Evolutionary conservation across 2,329 filamentous ascomycete genomes (phyloP).

Genomic region (Nannizzia gypsea): DNA sequence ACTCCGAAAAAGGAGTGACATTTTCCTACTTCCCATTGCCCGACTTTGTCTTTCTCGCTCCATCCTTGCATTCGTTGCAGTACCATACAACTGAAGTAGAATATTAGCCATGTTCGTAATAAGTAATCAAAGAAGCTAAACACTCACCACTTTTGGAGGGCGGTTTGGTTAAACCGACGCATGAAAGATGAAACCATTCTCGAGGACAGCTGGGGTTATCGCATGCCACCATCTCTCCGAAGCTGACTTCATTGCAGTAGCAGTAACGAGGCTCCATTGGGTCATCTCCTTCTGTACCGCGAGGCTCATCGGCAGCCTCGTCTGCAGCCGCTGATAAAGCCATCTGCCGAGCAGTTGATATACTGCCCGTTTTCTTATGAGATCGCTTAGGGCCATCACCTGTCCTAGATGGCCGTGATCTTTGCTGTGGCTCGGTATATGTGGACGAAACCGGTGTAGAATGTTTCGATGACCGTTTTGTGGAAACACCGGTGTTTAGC

Average conservation of each 20-base stretch:
- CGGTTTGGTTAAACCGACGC: conserved; percentile 65
- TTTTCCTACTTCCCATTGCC: conserved; percentile 7
- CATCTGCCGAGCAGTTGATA: conserved; percentile 12
- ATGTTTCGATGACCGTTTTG: conserved; percentile 20
- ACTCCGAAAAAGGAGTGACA: background rate
- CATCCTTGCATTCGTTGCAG: conserved; percentile 65
- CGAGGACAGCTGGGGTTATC: conserved; percentile 60
- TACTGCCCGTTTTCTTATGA: conserved; percentile 24
- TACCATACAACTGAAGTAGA: conserved; percentile 59
- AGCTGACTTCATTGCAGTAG: conserved; percentile 68
- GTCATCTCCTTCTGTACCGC: conserved; percentile 42
- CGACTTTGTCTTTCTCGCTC: conserved; percentile 35
- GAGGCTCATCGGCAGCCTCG: conserved; percentile 34
- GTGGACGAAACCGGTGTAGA: conserved; percentile 21
- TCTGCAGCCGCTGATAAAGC: conserved; percentile 19
- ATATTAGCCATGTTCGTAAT: background rate
- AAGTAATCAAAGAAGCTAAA: conserved; percentile 1
- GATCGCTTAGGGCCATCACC: conserved; percentile 19
- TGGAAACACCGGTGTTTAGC: conserved; percentile 7
- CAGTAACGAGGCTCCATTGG: conserved; percentile 65
- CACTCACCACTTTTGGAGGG: conserved; percentile 63
- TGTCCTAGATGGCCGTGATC: conserved; percentile 13
- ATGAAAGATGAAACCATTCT: conserved; percentile 77
- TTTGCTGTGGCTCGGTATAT: conserved; percentile 19
- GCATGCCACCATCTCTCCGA: conserved; percentile 75